phyloP scores from a whole-genome alignment of 257 asterid species.

The Solanum chilense region DNA sequence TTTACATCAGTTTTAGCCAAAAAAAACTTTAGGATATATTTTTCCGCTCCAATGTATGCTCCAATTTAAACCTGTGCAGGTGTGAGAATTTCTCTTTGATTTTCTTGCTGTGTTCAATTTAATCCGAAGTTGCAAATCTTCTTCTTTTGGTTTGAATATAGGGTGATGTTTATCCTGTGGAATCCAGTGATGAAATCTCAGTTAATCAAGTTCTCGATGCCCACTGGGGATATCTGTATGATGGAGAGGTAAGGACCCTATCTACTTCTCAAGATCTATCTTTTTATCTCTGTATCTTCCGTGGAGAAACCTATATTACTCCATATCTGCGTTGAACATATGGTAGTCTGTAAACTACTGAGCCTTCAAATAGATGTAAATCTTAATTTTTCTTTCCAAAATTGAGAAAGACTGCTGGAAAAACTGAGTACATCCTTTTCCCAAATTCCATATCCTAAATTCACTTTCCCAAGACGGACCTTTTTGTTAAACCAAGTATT shows the following conservation, averaged over 20 bases:
- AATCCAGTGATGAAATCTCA: constrained; percentile 35
- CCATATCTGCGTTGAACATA: neutral
- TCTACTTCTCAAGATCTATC: neutral
- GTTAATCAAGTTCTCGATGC: constrained; percentile 69
- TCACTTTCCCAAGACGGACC: neutral
- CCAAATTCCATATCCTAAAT: neutral
- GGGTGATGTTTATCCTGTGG: constrained; percentile 97
- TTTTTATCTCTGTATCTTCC: neutral
- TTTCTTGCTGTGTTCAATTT: neutral
- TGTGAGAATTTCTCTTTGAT: neutral
- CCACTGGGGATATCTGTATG: constrained; percentile 76
- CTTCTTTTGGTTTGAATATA: constrained; percentile 10
- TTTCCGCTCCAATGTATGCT: neutral
- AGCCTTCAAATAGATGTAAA: neutral
- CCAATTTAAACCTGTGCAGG: neutral
- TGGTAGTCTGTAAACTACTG: neutral
- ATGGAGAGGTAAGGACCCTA: constrained; percentile 57
- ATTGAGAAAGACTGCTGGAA: neutral
- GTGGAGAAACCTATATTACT: neutral
- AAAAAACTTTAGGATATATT: neutral
- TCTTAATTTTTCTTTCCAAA: neutral
- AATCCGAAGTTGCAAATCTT: neutral
- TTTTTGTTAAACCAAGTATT: neutral
- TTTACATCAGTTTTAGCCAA: neutral
- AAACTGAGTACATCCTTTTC: neutral